Percentiles rank a stretch among this genome's conserved stretches.
Conservation (phyloP, 768 basidiomycete genomes). For the Naganishia onofrii region DNA sequence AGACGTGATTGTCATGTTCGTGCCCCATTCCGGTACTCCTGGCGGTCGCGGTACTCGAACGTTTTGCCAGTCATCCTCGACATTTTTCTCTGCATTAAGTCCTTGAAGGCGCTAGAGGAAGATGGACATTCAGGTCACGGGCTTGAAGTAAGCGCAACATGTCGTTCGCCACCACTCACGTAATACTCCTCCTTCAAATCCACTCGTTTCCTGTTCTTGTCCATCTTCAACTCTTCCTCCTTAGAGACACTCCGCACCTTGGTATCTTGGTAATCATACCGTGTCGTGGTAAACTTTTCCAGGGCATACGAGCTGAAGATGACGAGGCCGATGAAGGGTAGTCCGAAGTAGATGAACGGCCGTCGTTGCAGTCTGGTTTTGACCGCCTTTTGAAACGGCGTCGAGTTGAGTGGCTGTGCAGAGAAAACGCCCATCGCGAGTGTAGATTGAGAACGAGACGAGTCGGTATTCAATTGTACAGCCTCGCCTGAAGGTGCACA, state of each 20-base stretch:
- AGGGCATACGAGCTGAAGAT: conserved; percentile 83
- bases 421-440: conserved; percentile 33
- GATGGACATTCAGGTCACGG: neutral
- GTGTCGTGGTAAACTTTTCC: conserved; percentile 76
- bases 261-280: conserved; percentile 83
- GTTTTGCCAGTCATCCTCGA: conserved; percentile 70
- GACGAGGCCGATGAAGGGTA: conserved; percentile 80
- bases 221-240: conserved; percentile 73
- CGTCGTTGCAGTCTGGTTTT: conserved; percentile 37
- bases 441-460: neutral
- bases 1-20: conserved; percentile 23
- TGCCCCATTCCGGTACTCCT: conserved; percentile 92
- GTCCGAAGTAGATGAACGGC: conserved; percentile 65
- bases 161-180: conserved; percentile 60
- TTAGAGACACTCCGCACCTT: conserved; percentile 70
- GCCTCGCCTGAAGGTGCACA: neutral
- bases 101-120: conserved; percentile 30
- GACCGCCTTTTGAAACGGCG: conserved; percentile 31
- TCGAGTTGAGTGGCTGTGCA: conserved; percentile 38
- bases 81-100: conserved; percentile 6
- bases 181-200: conserved; percentile 96
- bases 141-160: neutral
- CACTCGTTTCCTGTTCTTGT: conserved; percentile 70
- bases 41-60: conserved; percentile 77
- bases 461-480: neutral